Evolutionary conservation across 768 basidiomycete species (phyloP).

Genomic region (Brasilioporus rufonigricans): DNA sequence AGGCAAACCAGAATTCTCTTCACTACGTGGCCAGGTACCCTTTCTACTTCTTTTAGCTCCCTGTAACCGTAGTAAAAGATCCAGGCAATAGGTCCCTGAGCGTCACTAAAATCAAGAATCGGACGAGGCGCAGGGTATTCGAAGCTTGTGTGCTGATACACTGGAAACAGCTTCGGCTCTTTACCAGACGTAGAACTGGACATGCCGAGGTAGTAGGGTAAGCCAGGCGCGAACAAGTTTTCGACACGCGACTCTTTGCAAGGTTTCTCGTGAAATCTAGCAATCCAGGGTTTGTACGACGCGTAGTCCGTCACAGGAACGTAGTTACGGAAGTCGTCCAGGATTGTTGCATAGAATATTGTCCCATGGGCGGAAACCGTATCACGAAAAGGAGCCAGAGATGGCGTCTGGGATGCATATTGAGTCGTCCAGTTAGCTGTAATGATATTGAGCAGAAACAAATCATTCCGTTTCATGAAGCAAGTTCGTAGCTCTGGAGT

Average conservation of each 20-base stretch:
- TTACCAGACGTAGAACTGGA: conserved; percentile 16
- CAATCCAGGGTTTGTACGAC: conserved; percentile 9
- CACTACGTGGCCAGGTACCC: background rate
- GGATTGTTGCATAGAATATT: background rate
- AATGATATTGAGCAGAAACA: conserved; percentile 5
- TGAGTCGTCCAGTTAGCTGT: background rate
- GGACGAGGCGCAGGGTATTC: background rate
- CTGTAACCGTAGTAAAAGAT: conserved; percentile 4
- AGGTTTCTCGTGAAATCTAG: conserved; percentile 5
- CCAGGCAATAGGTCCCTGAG: background rate
- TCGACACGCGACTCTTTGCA: conserved; percentile 9
- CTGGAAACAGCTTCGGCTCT: conserved; percentile 8
- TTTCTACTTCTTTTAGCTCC: conserved; percentile 1
- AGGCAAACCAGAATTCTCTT: conserved; percentile 1
- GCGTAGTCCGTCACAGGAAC: conserved; percentile 16
- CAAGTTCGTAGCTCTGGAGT: conserved; percentile 2
- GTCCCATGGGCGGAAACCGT: background rate
- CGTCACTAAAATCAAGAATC: background rate
- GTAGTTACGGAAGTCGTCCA: conserved; percentile 4
- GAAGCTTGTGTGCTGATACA: background rate
- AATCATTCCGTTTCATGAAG: background rate
- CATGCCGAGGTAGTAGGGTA: conserved; percentile 10
- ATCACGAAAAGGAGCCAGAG: conserved; percentile 4
- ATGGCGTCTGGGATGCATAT: conserved; percentile 4
- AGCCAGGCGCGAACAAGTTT: conserved; percentile 13